Base-by-base conservation (phyloP, 2,329 filamentous ascomycete genomes). In the Aspergillus quadrilineatus region DNA sequence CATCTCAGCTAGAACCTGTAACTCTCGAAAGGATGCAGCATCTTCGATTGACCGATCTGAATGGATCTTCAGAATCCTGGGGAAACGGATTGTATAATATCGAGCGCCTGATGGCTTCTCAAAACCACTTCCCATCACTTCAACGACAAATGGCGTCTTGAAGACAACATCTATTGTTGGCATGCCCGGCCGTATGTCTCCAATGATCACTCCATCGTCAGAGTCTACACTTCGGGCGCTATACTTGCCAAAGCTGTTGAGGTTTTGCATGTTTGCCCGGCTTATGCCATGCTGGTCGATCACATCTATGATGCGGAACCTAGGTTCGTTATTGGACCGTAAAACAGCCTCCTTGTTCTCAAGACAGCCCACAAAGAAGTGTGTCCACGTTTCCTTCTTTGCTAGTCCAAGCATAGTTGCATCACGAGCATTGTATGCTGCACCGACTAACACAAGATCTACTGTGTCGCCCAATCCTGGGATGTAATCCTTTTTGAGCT, bases 401-500 rank as follows among this genome's bases (percentile, higher is more conserved):
- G 87, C 71, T 4, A 76, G 72, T 2, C 58, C 47, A 47, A 84
- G 81, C 6, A 79, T 76, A 45, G 78, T 79, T 6, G 87, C 88
- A 59, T 85, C 83, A 49, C 80, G 76, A 3, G 87, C 75, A 62
- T 91, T 83, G 63, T 88, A 92, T 15, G 85, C 84, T 5, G 85
- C 92, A 0, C 90, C 92, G 3, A 96, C 77, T 1, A 93, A 80
- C 1, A 89, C 87, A 67, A 96, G 89, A 69, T 96, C 92, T 8
- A 89, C 89, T 30, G 91, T 85, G 58, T 95, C 92, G 0, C 91
- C 90, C 68, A 93, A 84, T 2, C 85, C 85, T 28, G 82, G 80
- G 37, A 96, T 83, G 65, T 95, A 96, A 66, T 94, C 90, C 66
- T 91, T 91, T 72, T 96, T 96, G 42, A 96, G 73, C 73, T 96